Conservation (phyloP, 805 yeast genomes). For the Yamadazyma takamatsuzukensis region DNA sequence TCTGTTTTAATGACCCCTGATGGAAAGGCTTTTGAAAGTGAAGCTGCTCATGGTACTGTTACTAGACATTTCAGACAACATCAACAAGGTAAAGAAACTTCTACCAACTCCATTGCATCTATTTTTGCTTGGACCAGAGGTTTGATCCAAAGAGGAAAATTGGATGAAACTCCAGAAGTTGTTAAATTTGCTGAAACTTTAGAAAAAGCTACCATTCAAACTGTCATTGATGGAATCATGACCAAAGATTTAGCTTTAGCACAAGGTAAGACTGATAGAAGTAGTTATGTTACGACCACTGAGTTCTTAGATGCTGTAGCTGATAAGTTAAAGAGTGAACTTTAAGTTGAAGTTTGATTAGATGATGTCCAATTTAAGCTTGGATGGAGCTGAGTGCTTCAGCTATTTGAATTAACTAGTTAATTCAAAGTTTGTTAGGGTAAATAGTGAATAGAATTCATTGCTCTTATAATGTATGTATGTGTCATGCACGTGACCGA, state of each 20-base stretch:
- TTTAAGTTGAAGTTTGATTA: too few species aligned
- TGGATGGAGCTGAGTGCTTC: too few species aligned
- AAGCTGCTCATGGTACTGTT: slow-evolving; percentile 87
- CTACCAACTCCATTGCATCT: slow-evolving; percentile 82
- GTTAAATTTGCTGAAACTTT: slow-evolving; percentile 60
- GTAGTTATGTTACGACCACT: slow-evolving; percentile 65
- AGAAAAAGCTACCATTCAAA: slow-evolving; percentile 66
- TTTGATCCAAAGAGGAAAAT: slow-evolving; percentile 72
- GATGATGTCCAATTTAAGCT: too few species aligned
- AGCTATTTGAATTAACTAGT: too few species aligned
- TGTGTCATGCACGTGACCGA: too few species aligned
- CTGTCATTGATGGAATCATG: slow-evolving; percentile 78
- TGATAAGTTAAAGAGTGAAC: slow-evolving; percentile 49
- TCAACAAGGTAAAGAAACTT: slow-evolving; percentile 78
- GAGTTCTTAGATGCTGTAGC: slow-evolving; percentile 80
- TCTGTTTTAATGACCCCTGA: slow-evolving; percentile 80
- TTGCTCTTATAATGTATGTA: too few species aligned
- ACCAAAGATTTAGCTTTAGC: slow-evolving; percentile 80
- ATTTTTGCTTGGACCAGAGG: slow-evolving; percentile 89
- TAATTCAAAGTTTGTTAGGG: too few species aligned
- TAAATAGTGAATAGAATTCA: too few species aligned
- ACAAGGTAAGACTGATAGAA: slow-evolving; percentile 57
- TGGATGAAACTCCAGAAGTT: slow-evolving; percentile 70
- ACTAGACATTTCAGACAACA: slow-evolving; percentile 82
- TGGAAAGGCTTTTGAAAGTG: slow-evolving; percentile 81